Evolutionary conservation across 164 flowering plant species (phyloP).

Genomic region (Brasenia schreberi): DNA sequence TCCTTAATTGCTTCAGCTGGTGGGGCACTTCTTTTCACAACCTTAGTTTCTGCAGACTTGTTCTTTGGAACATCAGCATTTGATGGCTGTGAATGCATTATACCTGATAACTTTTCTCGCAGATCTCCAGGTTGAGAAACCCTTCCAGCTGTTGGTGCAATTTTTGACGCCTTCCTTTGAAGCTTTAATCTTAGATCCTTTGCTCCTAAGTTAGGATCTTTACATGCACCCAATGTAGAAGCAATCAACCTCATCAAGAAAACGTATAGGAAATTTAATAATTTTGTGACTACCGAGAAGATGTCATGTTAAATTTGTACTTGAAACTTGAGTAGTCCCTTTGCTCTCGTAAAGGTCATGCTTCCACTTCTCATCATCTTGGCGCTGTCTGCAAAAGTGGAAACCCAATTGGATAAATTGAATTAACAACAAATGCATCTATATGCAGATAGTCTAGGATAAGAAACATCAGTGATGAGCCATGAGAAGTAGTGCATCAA

Average conservation of each 20-base stretch:
- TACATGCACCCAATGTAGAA: conserved; percentile 8
- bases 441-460: no score
- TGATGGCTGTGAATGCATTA: conserved; percentile 35
- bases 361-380: conserved; percentile 81
- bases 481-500: no score
- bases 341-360: conserved; percentile 75
- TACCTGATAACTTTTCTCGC: conserved; percentile 85
- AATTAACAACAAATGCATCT: no score
- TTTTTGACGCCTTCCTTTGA: conserved; percentile 47
- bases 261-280: background rate
- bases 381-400: conserved; percentile 55
- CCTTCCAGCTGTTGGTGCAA: conserved; percentile 35
- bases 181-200: conserved; percentile 85
- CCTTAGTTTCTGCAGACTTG: conserved; percentile 11
- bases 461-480: no score
- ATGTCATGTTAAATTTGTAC: conserved; percentile 26
- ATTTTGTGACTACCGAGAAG: background rate
- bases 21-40: background rate
- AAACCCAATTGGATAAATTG: no score
- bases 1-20: background rate
- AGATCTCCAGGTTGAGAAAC: conserved; percentile 43
- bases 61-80: conserved; percentile 34
- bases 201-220: conserved; percentile 47
- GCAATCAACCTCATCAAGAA: background rate
- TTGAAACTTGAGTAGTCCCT: conserved; percentile 33